Evolutionary conservation across 2,329 filamentous ascomycete genomes (phyloP).

Genomic region (Cordyceps cicadae): DNA sequence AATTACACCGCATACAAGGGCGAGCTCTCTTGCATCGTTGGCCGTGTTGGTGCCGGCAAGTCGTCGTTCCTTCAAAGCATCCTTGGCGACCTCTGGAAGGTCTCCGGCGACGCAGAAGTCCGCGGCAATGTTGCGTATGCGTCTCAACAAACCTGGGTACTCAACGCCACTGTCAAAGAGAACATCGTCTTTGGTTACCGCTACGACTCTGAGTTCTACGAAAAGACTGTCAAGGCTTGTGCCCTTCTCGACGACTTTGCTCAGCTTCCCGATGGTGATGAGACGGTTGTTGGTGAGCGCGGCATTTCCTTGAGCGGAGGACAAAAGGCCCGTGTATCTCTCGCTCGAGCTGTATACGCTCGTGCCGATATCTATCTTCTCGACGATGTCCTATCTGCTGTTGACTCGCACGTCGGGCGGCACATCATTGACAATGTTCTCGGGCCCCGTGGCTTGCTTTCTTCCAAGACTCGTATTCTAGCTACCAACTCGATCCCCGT

Average conservation of each 20-base stretch:
- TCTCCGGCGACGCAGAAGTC: slow-evolving; percentile 72
- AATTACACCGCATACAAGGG: slow-evolving; percentile 86
- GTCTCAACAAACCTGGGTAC: slow-evolving; percentile 88
- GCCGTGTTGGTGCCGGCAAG: slow-evolving; percentile 89
- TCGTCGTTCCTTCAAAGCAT: slow-evolving; percentile 85
- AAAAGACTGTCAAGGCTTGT: slow-evolving; percentile 84
- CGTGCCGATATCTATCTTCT: slow-evolving; percentile 93
- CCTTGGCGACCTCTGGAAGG: slow-evolving; percentile 86
- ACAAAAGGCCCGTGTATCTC: slow-evolving; percentile 86
- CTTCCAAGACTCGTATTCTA: slow-evolving; percentile 80
- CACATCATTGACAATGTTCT: slow-evolving; percentile 94
- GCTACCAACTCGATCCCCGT: slow-evolving; percentile 95
- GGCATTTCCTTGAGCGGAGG: slow-evolving; percentile 94
- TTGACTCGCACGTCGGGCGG: slow-evolving; percentile 94
- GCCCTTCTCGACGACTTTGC: slow-evolving; percentile 85
- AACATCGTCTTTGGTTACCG: slow-evolving; percentile 96
- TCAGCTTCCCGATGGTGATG: slow-evolving; percentile 87
- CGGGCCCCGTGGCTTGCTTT: slow-evolving; percentile 72
- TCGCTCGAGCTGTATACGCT: slow-evolving; percentile 91
- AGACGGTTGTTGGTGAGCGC: slow-evolving; percentile 92
- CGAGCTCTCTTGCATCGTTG: slow-evolving; percentile 86
- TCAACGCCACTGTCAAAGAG: slow-evolving; percentile 95
- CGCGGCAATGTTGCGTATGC: slow-evolving; percentile 84
- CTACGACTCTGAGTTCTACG: slow-evolving; percentile 90
- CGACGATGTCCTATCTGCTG: slow-evolving; percentile 89